Conservation (phyloP, 345 rosid species). For the Aquilaria yunnanensis region DNA sequence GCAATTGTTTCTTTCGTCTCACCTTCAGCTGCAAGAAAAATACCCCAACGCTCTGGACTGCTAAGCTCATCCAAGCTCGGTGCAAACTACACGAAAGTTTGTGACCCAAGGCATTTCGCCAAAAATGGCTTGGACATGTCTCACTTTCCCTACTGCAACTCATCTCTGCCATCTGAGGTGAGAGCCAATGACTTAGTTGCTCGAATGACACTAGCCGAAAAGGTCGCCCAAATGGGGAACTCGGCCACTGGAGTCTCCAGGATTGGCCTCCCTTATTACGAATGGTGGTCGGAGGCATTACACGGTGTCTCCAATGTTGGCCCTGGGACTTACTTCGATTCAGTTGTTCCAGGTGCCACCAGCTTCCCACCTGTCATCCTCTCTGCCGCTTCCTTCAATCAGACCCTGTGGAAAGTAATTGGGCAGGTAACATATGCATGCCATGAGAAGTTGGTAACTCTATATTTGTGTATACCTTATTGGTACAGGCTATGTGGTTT, state of each 20-base stretch:
- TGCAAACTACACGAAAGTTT: no score
- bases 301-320: conserved; percentile 15
- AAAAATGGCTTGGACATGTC: conserved; percentile 7
- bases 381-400: conserved; percentile 13
- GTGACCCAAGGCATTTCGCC: no score
- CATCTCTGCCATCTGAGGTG: conserved; percentile 17
- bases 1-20: no score
- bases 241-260: conserved; percentile 1
- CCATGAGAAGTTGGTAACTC: neutral
- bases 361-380: conserved; percentile 16
- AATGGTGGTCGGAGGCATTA: conserved; percentile 19
- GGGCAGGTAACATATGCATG: conserved; percentile 5
- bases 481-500: neutral
- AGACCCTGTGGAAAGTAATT: conserved; percentile 3
- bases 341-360: conserved; percentile 1
- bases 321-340: conserved; percentile 3
- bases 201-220: conserved; percentile 24
- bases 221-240: conserved; percentile 11
- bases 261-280: conserved; percentile 7
- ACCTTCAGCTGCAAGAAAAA: no score
- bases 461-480: neutral
- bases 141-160: conserved; percentile 17
- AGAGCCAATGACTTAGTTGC: conserved; percentile 27
- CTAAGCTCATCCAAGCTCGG: no score
- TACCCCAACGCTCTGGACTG: no score